A percentile compares a stretch with the other conserved stretches of the same genome.
phyloP scores from a whole-genome alignment of 2,329 filamentous ascomycete species.

The Exophiala sideris region DNA sequence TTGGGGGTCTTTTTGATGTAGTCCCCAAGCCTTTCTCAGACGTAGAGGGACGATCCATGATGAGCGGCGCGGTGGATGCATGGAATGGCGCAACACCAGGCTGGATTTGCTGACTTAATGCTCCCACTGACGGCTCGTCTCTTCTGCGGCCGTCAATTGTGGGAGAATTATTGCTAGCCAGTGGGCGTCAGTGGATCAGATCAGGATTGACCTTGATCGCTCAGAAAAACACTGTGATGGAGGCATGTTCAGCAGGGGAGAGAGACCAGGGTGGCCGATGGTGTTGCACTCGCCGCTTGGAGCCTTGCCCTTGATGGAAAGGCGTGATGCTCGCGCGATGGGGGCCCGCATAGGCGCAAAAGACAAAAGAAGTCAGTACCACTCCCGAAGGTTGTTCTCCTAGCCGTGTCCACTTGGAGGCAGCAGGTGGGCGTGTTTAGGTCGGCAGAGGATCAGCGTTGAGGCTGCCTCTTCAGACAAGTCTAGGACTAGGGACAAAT shows the following conservation, averaged over 20 bases:
- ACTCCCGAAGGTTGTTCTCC: not conserved
- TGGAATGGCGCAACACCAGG: constrained; percentile 20
- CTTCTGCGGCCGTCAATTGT: not conserved
- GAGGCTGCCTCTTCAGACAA: too few relatives aligned
- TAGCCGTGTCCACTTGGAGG: too few relatives aligned
- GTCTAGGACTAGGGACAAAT: too few relatives aligned
- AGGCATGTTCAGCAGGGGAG: not conserved
- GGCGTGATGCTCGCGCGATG: constrained; percentile 5
- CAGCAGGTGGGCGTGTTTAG: too few relatives aligned
- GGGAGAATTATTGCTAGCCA: not conserved
- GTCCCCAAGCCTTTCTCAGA: constrained; percentile 11
- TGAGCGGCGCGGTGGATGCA: constrained; percentile 20
- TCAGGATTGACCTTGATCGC: constrained; percentile 3
- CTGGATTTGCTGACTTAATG: not conserved
- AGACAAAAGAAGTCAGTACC: not conserved
- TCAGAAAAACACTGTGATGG: not conserved
- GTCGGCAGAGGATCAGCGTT: too few relatives aligned
- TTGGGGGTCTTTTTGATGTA: constrained; percentile 6
- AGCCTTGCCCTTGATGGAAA: constrained; percentile 15
- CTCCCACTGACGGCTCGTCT: not conserved
- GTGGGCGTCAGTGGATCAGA: not conserved
- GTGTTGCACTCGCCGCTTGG: constrained; percentile 23
- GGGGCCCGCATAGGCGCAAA: constrained; percentile 10
- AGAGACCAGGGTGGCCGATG: constrained; percentile 13
- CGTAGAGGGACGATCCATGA: constrained; percentile 16